These are phyloP conservation scores for Fusarium clavum DNA, from an alignment of 2,329 filamentous ascomycete species.

Conservation along the genomic window DNA sequence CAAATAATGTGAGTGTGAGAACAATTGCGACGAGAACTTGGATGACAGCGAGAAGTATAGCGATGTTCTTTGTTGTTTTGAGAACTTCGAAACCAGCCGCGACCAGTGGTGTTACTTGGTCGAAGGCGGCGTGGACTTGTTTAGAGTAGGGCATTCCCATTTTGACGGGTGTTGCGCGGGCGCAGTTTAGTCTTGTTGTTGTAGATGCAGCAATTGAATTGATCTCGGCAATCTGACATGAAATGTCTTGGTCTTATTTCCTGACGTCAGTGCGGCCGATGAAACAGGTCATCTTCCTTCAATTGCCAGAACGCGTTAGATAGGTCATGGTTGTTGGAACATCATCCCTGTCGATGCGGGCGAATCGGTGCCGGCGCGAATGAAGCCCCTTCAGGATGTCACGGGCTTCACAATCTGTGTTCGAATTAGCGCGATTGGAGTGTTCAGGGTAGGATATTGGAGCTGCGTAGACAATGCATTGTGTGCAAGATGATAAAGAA, in stretches of 20 bases:
- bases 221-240: background rate
- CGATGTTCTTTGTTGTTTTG: constrained; percentile 22
- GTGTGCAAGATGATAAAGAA: background rate
- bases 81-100: constrained; percentile 22
- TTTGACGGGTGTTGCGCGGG: no score
- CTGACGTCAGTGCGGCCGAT: background rate
- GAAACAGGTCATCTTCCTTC: background rate
- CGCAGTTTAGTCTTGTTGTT: background rate
- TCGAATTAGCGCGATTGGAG: fast-evolving
- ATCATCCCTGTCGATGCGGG: background rate
- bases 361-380: background rate
- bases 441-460: background rate
- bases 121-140: constrained; percentile 18
- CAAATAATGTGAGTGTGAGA: constrained; percentile 1
- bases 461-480: background rate
- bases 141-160: constrained; percentile 27
- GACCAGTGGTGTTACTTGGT: constrained; percentile 14
- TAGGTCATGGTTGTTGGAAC: background rate
- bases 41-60: constrained; percentile 6
- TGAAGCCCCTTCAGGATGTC: background rate
- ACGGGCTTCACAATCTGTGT: background rate
- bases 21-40: background rate
- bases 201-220: background rate
- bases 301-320: background rate
- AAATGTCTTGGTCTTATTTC: background rate